These are phyloP conservation scores for Candida vaughaniae DNA, from an alignment of 805 yeast genomes.

Conservation along the genomic window DNA sequence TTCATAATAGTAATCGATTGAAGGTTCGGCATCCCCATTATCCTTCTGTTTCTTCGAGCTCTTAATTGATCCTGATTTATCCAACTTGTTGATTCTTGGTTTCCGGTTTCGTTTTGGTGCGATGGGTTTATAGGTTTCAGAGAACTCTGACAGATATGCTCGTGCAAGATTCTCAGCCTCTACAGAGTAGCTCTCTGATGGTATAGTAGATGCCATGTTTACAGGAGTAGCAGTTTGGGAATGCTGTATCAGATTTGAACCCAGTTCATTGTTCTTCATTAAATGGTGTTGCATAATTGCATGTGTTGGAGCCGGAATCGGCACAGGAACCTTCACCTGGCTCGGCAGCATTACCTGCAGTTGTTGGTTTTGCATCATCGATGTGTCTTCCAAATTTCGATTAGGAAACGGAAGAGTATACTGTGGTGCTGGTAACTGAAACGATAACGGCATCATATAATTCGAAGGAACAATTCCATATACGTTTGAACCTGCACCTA, in stretches of 20 bases:
- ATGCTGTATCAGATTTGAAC: background rate
- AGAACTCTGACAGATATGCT: background rate
- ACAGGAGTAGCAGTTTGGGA: background rate
- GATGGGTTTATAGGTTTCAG: slow-evolving; percentile 29
- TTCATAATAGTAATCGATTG: slow-evolving; percentile 7
- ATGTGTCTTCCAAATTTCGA: background rate
- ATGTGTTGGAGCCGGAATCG: too few species aligned
- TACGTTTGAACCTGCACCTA: too few species aligned
- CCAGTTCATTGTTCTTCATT: too few species aligned
- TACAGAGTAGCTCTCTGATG: too few species aligned
- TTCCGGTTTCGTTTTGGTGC: slow-evolving; percentile 35
- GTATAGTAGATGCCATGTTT: too few species aligned
- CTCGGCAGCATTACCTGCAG: background rate
- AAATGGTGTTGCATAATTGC: too few species aligned
- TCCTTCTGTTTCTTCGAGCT: background rate
- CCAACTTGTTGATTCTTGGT: slow-evolving; percentile 37
- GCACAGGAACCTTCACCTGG: background rate
- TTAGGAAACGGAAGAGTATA: background rate
- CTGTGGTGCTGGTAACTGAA: background rate
- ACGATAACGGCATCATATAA: slow-evolving; percentile 1
- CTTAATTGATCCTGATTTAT: slow-evolving; percentile 10
- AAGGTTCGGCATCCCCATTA: slow-evolving; percentile 2
- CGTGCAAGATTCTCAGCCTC: slow-evolving; percentile 1
- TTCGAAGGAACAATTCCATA: background rate
- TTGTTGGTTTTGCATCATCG: background rate